A percentile compares a stretch with the other conserved stretches of the same genome.
These are phyloP conservation scores for Panicum virgatum DNA, from an alignment of 202 grass and related monocot species.

Conservation along the genomic window DNA sequence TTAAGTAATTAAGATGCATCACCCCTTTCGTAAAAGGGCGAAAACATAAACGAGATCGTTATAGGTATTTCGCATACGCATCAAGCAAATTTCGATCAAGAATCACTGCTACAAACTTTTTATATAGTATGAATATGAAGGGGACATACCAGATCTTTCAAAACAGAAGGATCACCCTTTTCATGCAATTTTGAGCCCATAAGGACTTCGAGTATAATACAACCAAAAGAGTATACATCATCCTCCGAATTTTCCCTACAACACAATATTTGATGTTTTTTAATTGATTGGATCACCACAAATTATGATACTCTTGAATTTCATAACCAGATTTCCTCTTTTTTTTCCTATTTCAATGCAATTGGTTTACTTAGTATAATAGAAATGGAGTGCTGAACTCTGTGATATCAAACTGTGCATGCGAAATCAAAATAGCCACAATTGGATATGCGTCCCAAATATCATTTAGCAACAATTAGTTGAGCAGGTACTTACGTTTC, in stretches of 20 bases:
- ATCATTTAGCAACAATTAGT: slow-evolving; percentile 12
- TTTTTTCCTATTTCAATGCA: slow-evolving; percentile 3
- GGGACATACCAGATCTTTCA: slow-evolving; percentile 71
- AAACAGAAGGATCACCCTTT: slow-evolving; percentile 50
- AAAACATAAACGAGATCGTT: not conserved
- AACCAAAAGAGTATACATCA: slow-evolving; percentile 84
- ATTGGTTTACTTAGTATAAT: too few species aligned
- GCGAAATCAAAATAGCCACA: not conserved
- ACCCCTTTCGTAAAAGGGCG: not conserved
- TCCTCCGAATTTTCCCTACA: slow-evolving; percentile 72
- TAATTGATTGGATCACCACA: slow-evolving; percentile 17
- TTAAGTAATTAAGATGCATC: not conserved
- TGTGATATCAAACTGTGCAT: too few species aligned
- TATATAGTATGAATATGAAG: slow-evolving; percentile 13
- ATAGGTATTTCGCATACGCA: not conserved
- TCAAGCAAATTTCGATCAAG: not conserved
- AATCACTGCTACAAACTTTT: not conserved
- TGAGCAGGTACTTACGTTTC: slow-evolving; percentile 56
- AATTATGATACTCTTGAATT: slow-evolving; percentile 13
- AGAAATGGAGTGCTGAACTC: too few species aligned
- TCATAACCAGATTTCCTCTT: not conserved
- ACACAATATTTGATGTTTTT: slow-evolving; percentile 36
- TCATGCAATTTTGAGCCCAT: slow-evolving; percentile 57
- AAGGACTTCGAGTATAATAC: slow-evolving; percentile 79
- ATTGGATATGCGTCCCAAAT: not conserved